Conservation (phyloP, 305 asterid species). For the Fraxinus albicans region DNA sequence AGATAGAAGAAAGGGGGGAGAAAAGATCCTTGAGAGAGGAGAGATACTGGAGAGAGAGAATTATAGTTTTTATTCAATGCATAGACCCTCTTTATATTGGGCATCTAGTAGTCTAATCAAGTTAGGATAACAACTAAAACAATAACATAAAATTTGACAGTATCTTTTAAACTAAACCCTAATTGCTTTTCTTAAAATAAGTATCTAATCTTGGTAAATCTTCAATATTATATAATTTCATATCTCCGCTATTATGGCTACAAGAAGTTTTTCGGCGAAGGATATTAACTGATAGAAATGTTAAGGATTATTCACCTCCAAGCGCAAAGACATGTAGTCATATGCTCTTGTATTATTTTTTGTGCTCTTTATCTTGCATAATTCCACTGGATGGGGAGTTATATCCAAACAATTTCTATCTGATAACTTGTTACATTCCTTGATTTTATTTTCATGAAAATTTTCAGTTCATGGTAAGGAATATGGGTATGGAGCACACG, state of each 20-base stretch:
- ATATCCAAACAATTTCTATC: neutral
- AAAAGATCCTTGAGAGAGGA: neutral
- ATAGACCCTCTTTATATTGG: neutral
- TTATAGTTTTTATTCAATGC: neutral
- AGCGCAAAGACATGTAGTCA: neutral
- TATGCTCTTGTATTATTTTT: neutral
- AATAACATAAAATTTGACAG: neutral
- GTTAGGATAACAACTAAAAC: neutral
- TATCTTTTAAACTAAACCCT: neutral
- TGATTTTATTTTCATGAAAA: slow-evolving; percentile 2
- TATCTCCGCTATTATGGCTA: neutral
- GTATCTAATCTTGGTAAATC: neutral
- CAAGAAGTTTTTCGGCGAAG: neutral
- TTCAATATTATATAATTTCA: no score
- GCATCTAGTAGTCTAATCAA: neutral
- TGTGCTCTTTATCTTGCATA: slow-evolving; percentile 1
- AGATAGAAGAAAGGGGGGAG: neutral
- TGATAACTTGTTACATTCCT: neutral
- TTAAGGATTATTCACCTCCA: neutral
- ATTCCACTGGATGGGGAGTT: slow-evolving; percentile 1
- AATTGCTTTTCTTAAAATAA: neutral
- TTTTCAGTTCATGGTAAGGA: slow-evolving; percentile 52
- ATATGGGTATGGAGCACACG: slow-evolving; percentile 61
- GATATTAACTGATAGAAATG: neutral
- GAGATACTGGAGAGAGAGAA: neutral